Evolutionary conservation across 2,329 filamentous ascomycete species (phyloP), one percentile per base, ranked within the genome.

Genomic region (Fusarium coicis): DNA sequence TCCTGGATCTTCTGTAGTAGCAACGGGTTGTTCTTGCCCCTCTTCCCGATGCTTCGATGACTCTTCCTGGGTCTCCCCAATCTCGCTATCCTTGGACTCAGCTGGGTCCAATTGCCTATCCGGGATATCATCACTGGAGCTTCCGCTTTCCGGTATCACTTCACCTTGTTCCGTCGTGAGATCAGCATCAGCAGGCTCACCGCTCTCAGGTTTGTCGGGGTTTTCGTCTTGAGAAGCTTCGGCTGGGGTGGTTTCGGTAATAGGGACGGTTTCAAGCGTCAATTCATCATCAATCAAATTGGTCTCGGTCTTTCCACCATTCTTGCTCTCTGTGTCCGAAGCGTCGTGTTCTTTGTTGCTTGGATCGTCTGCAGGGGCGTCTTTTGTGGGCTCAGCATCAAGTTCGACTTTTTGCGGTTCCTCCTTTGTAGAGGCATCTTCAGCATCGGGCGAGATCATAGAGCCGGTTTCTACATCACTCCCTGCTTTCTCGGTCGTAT

Each of bases 381-480:
- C 55, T 32, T 55, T 34, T 18, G 19, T 37, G 23, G 56, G 28
- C 49, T 72, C 54, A 16, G 26, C 15, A 37, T 54, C 56, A 40
- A 54, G 37, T 23, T 63, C 36, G 19, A 43, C 58, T 12, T 60
- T 53, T 18, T 58, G 36, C 19, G 28, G 21, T 23, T 65, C 44
- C 21, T 68, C 65, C n/a, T 64, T 47, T 32, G 36, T 37, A 23
- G 39, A 46, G 43, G 65, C 7, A 50, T 63, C 55, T 34, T 55
- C 59, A 19, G 23, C 26, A 47, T 56, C 42, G 15, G 39, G 23
- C 10, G n/a, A 50, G 19, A 26, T 34, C 46, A 15, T 32, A 19
- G 28, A 18, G 55, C 55, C 54, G 30, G 53, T 26, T 32, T 65
- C 53, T 11, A 37, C 23, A 40, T 44, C 50, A 43, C 28, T 37